Evolutionary conservation across 2,329 filamentous ascomycete genomes (phyloP), one percentile per base, ranked within the genome.

Genomic region (Zarea fungicola): DNA sequence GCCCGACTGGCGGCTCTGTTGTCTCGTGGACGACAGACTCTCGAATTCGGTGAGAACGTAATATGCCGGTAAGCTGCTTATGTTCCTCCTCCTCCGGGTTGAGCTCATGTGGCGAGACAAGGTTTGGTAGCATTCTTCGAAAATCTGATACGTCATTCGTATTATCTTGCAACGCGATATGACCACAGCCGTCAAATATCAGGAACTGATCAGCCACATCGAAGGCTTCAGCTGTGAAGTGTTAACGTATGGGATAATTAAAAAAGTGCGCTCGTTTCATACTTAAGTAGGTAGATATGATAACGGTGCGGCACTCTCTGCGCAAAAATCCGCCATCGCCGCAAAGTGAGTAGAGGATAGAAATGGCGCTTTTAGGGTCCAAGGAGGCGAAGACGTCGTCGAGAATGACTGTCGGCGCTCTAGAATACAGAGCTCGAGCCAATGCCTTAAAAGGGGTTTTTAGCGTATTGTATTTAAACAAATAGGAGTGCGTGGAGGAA

Each of bases 371-470:
- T 14, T 25, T 18, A 11, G 6, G 21, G 11, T 52, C 52, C 1
- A 53, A 26, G 11, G 52, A 51, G 13, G 47, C 50, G n/a, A 53
- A 48, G 10, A 37, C 37, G 7, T 54, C 52, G 10, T 54, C 52
- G 1, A 54, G 26, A 23, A 53, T 7, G 5, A 51, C 14, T 2
- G 48, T 44, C 2, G 37, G 40, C 16, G 28, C 43, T 1, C 40
- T 50, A 11, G 46, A 29, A 11, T 54, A 53, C 1, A 53, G 3
- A 16, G 50, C 50, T 18, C 52, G 50, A 0, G 50, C 52, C 18
- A 54, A 42, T 7, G 51, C 16, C 32, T 35, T 5, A 3, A 35
- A 18, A 18, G 16, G 9, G n/a, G n/a, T 9, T 35, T 6, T 16
- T 16, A 35, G 32, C 10, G 19, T 5, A 35, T 6, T 3, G 9